A percentile compares a stretch with the other conserved stretches of the same genome.
phyloP scores from a whole-genome alignment of 1,139 yeast genomes.

The Nakaseomyces delphensis region DNA sequence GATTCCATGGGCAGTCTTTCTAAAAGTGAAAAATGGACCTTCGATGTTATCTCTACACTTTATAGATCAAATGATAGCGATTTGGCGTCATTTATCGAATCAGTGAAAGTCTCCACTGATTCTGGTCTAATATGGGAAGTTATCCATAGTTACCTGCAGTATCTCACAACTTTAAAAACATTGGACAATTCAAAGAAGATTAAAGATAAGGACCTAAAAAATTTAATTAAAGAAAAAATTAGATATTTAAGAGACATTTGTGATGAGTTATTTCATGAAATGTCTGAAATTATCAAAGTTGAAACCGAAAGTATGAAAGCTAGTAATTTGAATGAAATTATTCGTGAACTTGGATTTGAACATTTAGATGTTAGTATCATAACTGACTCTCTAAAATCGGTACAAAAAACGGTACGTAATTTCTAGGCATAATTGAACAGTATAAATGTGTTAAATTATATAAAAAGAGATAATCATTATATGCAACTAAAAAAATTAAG shows the following conservation, averaged over 20 bases:
- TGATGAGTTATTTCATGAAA: slow-evolving; percentile 15
- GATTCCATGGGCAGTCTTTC: slow-evolving; percentile 8
- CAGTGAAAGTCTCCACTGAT: neutral
- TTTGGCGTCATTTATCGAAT: slow-evolving; percentile 8
- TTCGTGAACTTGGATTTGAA: slow-evolving; percentile 11
- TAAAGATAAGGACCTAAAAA: slow-evolving; percentile 17
- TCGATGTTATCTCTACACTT: slow-evolving; percentile 16
- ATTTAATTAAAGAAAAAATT: slow-evolving; percentile 16
- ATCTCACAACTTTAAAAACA: slow-evolving; percentile 29
- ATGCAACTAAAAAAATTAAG: neutral
- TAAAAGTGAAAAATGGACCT: slow-evolving; percentile 19
- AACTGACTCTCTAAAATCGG: slow-evolving; percentile 11
- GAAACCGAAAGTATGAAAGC: slow-evolving; percentile 10
- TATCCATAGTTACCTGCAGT: slow-evolving; percentile 21
- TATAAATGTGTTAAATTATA: no score
- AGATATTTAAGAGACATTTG: slow-evolving; percentile 19
- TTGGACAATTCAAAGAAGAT: slow-evolving; percentile 29
- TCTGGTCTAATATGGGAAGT: neutral
- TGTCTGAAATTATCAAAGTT: slow-evolving; percentile 8
- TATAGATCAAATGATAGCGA: slow-evolving; percentile 14
- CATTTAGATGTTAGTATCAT: slow-evolving; percentile 11
- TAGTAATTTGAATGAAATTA: slow-evolving; percentile 8
- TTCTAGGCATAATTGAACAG: slow-evolving; percentile 10
- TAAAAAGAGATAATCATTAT: neutral
- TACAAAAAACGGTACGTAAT: slow-evolving; percentile 20